Evolutionary conservation across 1,139 yeast species (phyloP).

Genomic region (Yamadazyma atlantica): DNA sequence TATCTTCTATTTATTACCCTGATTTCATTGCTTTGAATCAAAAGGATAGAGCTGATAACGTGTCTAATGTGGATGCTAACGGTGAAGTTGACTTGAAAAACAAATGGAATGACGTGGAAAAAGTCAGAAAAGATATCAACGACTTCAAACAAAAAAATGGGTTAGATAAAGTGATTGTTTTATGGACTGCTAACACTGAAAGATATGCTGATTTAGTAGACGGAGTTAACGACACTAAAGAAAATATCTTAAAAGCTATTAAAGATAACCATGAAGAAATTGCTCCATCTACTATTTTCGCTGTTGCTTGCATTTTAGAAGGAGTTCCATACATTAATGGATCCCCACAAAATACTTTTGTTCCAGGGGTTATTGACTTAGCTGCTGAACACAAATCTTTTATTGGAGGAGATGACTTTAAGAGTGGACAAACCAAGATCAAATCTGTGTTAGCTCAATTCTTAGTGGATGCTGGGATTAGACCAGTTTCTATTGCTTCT

Average conservation of each 20-base stretch:
- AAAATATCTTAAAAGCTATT: constrained; percentile 70
- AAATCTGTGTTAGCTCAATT: constrained; percentile 95
- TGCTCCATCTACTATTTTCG: constrained; percentile 89
- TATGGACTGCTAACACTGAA: constrained; percentile 98
- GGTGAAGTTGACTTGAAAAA: constrained; percentile 56
- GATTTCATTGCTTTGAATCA: constrained; percentile 97
- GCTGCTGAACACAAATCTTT: constrained; percentile 76
- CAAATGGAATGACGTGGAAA: constrained; percentile 91
- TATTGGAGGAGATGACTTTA: constrained; percentile 97
- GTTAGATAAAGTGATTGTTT: constrained; percentile 83
- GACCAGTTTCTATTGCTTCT: constrained; percentile 90
- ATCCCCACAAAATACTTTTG: constrained; percentile 96
- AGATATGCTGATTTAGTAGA: constrained; percentile 76
- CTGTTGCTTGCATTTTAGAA: constrained; percentile 89
- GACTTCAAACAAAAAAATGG: constrained; percentile 71
- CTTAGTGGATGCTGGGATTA: constrained; percentile 95
- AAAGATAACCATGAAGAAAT: constrained; percentile 80
- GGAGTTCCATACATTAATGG: constrained; percentile 90
- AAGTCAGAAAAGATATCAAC: constrained; percentile 77
- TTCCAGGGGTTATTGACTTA: constrained; percentile 89
- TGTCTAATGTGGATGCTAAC: constrained; percentile 55
- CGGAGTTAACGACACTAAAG: constrained; percentile 88
- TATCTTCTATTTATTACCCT: constrained; percentile 89
- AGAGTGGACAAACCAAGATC: constrained; percentile 93
- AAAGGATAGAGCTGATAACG: constrained; percentile 86